phyloP scores from a whole-genome alignment of 495 filamentous ascomycete species.

The Neurospora sp. region DNA sequence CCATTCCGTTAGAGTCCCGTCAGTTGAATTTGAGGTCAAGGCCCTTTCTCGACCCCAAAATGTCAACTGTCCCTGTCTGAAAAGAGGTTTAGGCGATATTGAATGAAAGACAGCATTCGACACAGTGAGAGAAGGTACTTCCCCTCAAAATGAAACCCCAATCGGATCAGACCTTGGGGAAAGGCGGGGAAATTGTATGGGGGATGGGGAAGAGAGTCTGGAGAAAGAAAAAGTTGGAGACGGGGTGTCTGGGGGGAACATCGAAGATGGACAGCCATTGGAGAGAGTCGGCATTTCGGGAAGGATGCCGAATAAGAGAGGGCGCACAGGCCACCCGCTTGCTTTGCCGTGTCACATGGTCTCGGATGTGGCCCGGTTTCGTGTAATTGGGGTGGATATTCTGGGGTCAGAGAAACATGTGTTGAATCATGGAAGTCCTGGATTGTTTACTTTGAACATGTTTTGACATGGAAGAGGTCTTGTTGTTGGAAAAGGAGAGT shows the following conservation, averaged over 20 bases:
- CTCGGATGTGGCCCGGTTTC: not conserved
- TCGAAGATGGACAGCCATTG: not conserved
- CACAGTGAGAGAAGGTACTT: not conserved
- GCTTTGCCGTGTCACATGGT: not conserved
- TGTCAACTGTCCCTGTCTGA: not conserved
- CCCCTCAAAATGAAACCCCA: not conserved
- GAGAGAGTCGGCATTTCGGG: not conserved
- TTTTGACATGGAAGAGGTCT: not conserved
- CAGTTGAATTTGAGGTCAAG: too few species aligned
- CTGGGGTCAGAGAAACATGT: not conserved
- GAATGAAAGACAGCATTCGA: not conserved
- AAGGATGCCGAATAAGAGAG: not conserved
- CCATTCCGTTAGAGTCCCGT: not conserved
- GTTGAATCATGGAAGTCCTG: not conserved
- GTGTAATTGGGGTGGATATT: not conserved
- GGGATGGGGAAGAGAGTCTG: not conserved
- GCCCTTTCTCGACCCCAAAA: not conserved
- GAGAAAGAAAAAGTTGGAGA: not conserved
- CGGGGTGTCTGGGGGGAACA: not conserved
- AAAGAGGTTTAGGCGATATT: not conserved
- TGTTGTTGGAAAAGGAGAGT: not conserved
- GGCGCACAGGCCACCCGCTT: not conserved
- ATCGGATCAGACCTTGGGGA: not conserved
- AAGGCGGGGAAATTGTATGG: not conserved
- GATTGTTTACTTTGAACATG: not conserved